These are phyloP conservation scores for Adiantum capillusveneris DNA, from an alignment of 75 land plant species.

Conservation along the genomic window DNA sequence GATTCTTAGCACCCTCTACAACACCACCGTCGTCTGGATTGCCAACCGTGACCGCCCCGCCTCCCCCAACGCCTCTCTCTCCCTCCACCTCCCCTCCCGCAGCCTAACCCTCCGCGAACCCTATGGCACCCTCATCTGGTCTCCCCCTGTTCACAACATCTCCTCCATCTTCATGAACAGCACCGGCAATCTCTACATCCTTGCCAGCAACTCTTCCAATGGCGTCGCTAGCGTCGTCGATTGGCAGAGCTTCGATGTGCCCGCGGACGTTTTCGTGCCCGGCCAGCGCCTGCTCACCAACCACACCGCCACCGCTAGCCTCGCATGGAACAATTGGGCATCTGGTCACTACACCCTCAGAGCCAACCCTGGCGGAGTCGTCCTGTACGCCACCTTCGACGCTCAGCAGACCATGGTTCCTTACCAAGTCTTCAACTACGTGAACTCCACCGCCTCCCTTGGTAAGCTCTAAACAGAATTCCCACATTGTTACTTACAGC, in stretches of 20 bases:
- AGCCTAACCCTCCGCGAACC: neutral
- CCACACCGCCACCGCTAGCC: neutral
- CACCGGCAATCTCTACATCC: conserved; percentile 12
- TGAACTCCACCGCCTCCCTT: neutral
- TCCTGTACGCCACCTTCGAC: conserved; percentile 7
- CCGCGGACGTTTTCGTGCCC: conserved; percentile 52
- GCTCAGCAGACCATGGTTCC: conserved; percentile 8
- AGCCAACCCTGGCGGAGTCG: conserved; percentile 14
- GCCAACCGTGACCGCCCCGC: conserved; percentile 46
- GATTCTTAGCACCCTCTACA: conserved; percentile 2
- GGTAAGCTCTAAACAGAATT: conserved; percentile 3
- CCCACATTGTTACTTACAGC: too few species aligned
- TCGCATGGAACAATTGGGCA: neutral
- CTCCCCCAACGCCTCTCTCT: neutral
- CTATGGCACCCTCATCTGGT: neutral
- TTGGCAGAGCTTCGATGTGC: conserved; percentile 66
- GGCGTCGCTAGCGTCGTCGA: neutral
- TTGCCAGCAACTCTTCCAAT: too few species aligned
- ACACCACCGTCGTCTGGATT: conserved; percentile 42
- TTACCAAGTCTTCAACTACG: conserved; percentile 10
- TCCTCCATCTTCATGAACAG: neutral
- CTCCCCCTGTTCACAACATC: neutral
- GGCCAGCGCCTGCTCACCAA: conserved; percentile 19
- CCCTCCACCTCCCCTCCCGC: neutral
- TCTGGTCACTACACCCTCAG: conserved; percentile 6